Evolutionary conservation across 2,329 filamentous ascomycete genomes (phyloP).

Genomic region (Arachnomyces sp.): DNA sequence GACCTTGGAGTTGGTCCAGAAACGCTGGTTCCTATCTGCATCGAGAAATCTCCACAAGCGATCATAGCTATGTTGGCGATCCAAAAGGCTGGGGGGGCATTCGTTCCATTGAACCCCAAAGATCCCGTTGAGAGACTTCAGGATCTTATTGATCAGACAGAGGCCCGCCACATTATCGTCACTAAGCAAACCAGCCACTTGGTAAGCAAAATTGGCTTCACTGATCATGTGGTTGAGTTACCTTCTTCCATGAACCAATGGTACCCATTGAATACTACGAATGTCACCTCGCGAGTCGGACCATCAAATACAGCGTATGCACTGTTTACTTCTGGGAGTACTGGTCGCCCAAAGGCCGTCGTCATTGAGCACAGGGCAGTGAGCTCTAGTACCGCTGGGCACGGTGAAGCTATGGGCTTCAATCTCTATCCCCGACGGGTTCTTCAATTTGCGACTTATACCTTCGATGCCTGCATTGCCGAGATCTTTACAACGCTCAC

Average conservation of each 20-base stretch:
- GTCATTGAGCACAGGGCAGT: slow-evolving; percentile 55
- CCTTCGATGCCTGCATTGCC: slow-evolving; percentile 46
- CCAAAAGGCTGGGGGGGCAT: too few relatives aligned
- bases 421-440: slow-evolving; percentile 48
- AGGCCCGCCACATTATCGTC: slow-evolving; percentile 26
- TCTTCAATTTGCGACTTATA: slow-evolving; percentile 49
- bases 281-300: slow-evolving; percentile 19
- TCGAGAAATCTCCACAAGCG: background rate
- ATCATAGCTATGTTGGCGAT: background rate
- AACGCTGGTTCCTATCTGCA: background rate
- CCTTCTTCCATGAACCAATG: slow-evolving; percentile 19
- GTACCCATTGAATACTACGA: slow-evolving; percentile 12
- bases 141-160: slow-evolving; percentile 24
- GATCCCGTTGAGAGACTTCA: slow-evolving; percentile 31
- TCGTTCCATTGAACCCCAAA: slow-evolving; percentile 33
- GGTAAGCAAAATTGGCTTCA: slow-evolving; percentile 16
- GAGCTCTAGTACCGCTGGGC: slow-evolving; percentile 46
- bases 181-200: slow-evolving; percentile 17
- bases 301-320: slow-evolving; percentile 41
- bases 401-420: slow-evolving; percentile 41
- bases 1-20: background rate
- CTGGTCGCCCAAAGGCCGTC: slow-evolving; percentile 49
- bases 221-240: slow-evolving; percentile 21
- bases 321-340: slow-evolving; percentile 52
- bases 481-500: slow-evolving; percentile 49